phyloP scores from a whole-genome alignment of 805 yeast species.

The Starmera quercuum region DNA sequence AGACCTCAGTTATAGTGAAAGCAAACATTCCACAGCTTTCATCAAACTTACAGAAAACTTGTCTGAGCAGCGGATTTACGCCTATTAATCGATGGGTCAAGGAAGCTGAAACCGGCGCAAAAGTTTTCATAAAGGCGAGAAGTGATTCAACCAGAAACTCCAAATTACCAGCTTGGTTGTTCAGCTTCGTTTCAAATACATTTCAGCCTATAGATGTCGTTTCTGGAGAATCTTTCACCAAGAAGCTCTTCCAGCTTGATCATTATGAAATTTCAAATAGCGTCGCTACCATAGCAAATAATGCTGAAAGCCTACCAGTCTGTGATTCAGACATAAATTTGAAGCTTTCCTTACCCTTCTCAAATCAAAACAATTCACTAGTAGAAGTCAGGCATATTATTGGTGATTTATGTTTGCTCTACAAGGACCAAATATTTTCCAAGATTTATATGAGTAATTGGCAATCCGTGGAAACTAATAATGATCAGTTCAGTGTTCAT shows the following conservation, averaged over 20 bases:
- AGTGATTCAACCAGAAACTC: slow-evolving; percentile 5
- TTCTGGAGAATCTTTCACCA: too few relatives aligned
- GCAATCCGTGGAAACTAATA: slow-evolving; percentile 12
- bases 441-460: slow-evolving; percentile 13
- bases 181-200: slow-evolving; percentile 5
- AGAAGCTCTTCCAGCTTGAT: too few relatives aligned
- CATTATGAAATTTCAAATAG: slow-evolving; percentile 2
- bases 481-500: slow-evolving; percentile 1
- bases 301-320: slow-evolving; percentile 4
- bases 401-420: slow-evolving; percentile 10
- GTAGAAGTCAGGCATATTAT: slow-evolving; percentile 5
- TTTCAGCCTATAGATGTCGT: slow-evolving; percentile 6
- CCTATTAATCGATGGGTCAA: slow-evolving; percentile 11
- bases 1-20: neutral
- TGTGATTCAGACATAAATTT: slow-evolving; percentile 2
- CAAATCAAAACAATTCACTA: slow-evolving; percentile 5
- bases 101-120: slow-evolving; percentile 2
- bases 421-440: slow-evolving; percentile 6
- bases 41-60: slow-evolving; percentile 4
- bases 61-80: slow-evolving; percentile 14
- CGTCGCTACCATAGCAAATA: slow-evolving; percentile 5
- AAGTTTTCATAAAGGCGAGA: slow-evolving; percentile 7
- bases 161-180: slow-evolving; percentile 11
- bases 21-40: slow-evolving; percentile 4
- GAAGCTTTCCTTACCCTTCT: slow-evolving; percentile 4